A percentile compares a stretch with the other conserved stretches of the same genome.
Evolutionary conservation across 805 yeast genomes (phyloP).

Genomic region (Barnettozyma botsteinii): DNA sequence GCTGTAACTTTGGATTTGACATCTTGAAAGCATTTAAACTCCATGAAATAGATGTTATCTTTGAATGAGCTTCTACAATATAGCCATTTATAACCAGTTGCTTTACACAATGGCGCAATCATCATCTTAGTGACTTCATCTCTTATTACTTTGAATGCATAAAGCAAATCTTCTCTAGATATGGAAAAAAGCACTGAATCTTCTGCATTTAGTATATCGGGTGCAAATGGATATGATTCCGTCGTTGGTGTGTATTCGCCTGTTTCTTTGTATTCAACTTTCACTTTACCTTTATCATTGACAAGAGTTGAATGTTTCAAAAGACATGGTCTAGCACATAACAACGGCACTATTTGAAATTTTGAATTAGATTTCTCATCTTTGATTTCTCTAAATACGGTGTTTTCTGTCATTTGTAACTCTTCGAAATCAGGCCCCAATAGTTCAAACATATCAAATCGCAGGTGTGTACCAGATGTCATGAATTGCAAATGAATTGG

Average conservation of each 20-base stretch:
- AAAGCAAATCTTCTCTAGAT: constrained; percentile 16
- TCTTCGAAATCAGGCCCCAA: constrained; percentile 18
- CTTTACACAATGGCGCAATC: constrained; percentile 17
- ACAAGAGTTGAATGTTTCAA: too few species aligned
- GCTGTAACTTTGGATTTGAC: not conserved
- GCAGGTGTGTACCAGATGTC: too few species aligned
- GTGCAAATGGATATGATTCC: too few species aligned
- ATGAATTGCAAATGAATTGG: too few species aligned
- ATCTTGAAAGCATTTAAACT: constrained; percentile 24
- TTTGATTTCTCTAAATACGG: constrained; percentile 17
- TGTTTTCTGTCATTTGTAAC: constrained; percentile 10
- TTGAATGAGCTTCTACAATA: constrained; percentile 20
- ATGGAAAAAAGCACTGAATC: constrained; percentile 13
- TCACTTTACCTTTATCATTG: too few species aligned
- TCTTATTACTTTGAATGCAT: constrained; percentile 19
- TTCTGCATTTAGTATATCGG: too few species aligned
- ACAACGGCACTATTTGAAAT: constrained; percentile 16
- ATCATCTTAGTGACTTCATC: constrained; percentile 16
- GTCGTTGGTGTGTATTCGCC: too few species aligned
- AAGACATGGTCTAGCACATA: too few species aligned
- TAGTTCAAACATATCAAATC: constrained; percentile 20
- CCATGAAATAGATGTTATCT: constrained; percentile 18
- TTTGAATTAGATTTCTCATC: constrained; percentile 20
- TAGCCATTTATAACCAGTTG: constrained; percentile 24
- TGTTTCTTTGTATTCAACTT: too few species aligned